Evolutionary conservation across 2,329 filamentous ascomycete genomes (phyloP), one percentile per base, ranked within the genome.

Genomic region (Fusarium miscanthi): DNA sequence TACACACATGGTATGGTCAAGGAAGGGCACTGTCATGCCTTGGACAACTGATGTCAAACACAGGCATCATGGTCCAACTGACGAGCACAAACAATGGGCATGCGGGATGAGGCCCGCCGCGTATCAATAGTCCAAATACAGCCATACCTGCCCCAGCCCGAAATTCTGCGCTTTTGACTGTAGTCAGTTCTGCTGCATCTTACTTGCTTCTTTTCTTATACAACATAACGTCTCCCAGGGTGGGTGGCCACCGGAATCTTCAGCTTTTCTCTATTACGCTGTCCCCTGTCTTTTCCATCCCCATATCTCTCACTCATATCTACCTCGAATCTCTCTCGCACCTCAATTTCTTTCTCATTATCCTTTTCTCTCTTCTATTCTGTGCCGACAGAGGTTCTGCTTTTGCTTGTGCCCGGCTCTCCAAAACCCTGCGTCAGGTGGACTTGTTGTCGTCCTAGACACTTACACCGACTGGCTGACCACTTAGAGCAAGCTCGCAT

Each of bases 71-170:
- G 54, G n/a, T 49, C 40, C 41, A 65, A 54, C 52, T 59, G 53
- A 35, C 46, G 41, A 59, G 49, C 31, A 73, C 63, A 65, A 69
- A 48, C 35, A 70, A 57, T 53, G 41, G 68, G 42, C 70, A 72
- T 62, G 69, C 64, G 68, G 74, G 74, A 74, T 76, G 74, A 76
- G 74, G 74, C 74, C 74, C 73, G 70, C 74, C 59, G 70, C 35
- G 51, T 59, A 73, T 68, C 64, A 76, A 75, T 76, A 72, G 70
- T 64, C 38, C 33, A 69, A 68, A 61, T 66, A 40, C 52, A 69
- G 42, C 60, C 72, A 66, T 75, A 74, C 70, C 74, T 73, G 73
- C 71, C 64, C 69, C 60, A 66, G 65, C 73, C 74, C 70, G 74
- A 63, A 49, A 57, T 56, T 74, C 64, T 74, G 53, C 70, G 73